Base-by-base conservation (phyloP, 1,139 yeast genomes). In the Diutina scorzettiae region DNA sequence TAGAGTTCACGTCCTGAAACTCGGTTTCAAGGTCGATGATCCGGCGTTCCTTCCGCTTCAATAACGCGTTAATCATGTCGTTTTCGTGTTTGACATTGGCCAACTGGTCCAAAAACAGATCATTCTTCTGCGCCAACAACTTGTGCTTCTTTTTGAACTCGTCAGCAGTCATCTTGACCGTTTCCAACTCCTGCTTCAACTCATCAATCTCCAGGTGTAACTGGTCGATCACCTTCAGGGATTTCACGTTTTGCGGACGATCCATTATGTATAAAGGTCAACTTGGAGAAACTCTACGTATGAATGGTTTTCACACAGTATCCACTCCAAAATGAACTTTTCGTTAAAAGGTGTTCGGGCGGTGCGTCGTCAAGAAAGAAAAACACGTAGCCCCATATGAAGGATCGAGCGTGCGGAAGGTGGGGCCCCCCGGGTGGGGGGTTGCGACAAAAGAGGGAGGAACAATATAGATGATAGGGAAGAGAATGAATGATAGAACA, bases 81-180 rank as follows among this genome's bases (percentile, higher is more conserved):
- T 76, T 77, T 51, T 81, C 85, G 53, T 79, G 85, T 55, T 78
- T 80, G 27, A 80, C 66, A 50, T 79, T 80, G 34, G 84, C 79
- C 48, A 78, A 60, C 53, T 76, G 84, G 52, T 81, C 89, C 37
- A 77, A 69, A 46, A 76, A 64, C 45, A 73, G 72, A 40, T 78
- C 80, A 47, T 79, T 76, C 52, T 75, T 71, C 44, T 68, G 65
- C 42, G 69, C 59, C 23, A 69, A 58, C 18, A 69, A 58, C 24
- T 69, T 64, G 48, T 67, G 62, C 50, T 77, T 77, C 53, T 73
- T 73, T 53, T 63, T 65, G 53, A 64, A 60, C 41, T 62, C 71
- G 41, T 63, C 63, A 42, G 60, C 57, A 3, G 66, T 54, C 12
- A 56, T 44, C 48, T 69, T 68, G 37, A 70, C 57, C 28, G 64